These are phyloP conservation scores for Dothideomycetes sp. DNA, from an alignment of 2,329 filamentous ascomycete species.

Conservation along the genomic window DNA sequence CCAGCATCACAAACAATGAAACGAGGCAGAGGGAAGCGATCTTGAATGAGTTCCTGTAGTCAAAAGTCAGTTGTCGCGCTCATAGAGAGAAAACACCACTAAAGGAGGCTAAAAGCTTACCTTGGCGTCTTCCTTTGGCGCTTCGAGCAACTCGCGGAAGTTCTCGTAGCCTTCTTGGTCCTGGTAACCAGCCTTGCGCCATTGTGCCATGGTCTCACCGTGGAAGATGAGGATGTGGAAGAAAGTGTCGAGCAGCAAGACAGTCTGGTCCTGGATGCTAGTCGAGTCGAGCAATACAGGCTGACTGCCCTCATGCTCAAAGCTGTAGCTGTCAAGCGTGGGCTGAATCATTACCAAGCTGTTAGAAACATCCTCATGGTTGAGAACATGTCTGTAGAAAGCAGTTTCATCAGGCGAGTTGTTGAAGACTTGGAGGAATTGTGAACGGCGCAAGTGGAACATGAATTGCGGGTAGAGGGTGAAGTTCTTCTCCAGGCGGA, in stretches of 20 bases:
- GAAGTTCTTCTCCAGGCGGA: conserved; percentile 97
- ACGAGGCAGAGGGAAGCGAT: conserved; percentile 93
- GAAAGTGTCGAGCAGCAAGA: conserved; percentile 92
- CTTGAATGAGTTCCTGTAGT: conserved; percentile 79
- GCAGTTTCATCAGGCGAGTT: conserved; percentile 98
- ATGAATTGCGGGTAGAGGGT: conserved; percentile 98
- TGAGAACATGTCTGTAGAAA: conserved; percentile 95
- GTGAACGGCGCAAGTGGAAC: conserved; percentile 95
- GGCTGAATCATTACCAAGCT: conserved; percentile 98
- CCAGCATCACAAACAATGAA: conserved; percentile 99
- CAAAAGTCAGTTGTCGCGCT: not conserved
- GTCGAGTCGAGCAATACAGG: conserved; percentile 94
- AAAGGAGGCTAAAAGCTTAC: conserved; percentile 42
- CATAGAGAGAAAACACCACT: not conserved
- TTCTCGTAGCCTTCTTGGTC: conserved; percentile 98
- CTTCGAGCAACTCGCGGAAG: conserved; percentile 76
- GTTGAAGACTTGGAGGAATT: conserved; percentile 98
- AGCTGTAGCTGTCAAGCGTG: conserved; percentile 91
- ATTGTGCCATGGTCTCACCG: conserved; percentile 93
- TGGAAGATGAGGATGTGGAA: conserved; percentile 99
- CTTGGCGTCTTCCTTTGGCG: conserved; percentile 92
- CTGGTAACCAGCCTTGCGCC: conserved; percentile 96
- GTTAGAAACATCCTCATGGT: conserved; percentile 94
- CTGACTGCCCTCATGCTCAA: conserved; percentile 85
- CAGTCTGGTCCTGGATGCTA: conserved; percentile 88